Percentiles rank a stretch among this genome's conserved stretches.
Conservation (phyloP, 495 filamentous ascomycete species). For the Pseudoneurospora amorphoporcata region DNA sequence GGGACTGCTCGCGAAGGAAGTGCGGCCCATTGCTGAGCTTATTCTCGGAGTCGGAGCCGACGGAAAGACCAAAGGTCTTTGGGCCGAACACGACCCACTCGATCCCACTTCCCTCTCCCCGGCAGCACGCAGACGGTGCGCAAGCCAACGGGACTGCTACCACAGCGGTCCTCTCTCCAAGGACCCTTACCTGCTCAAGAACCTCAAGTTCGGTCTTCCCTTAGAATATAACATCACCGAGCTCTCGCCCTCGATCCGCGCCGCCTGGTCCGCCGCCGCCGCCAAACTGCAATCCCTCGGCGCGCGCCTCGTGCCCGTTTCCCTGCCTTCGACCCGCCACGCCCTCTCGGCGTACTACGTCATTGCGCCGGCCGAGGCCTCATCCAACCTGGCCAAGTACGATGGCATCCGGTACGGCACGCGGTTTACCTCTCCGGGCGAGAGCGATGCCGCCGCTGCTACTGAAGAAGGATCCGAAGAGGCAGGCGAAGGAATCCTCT, state of each 20-base stretch:
- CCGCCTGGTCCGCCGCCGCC: slow-evolving; percentile 56
- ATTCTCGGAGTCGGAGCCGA: slow-evolving; percentile 34
- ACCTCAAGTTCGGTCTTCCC: slow-evolving; percentile 59
- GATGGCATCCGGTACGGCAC: slow-evolving; percentile 86
- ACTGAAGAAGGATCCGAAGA: slow-evolving; percentile 20
- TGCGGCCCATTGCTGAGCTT: slow-evolving; percentile 38
- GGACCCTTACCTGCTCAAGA: slow-evolving; percentile 22
- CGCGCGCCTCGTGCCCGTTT: slow-evolving; percentile 61
- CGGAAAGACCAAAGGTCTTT: slow-evolving; percentile 11
- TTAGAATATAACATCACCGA: slow-evolving; percentile 82
- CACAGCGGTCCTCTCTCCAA: slow-evolving; percentile 3
- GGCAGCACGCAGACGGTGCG: slow-evolving; percentile 44
- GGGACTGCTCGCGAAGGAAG: slow-evolving; percentile 56
- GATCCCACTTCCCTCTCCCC: slow-evolving; percentile 68
- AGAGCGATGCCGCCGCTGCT: neutral
- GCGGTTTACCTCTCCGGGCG: slow-evolving; percentile 17
- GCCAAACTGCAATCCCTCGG: slow-evolving; percentile 46
- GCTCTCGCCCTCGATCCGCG: slow-evolving; percentile 52
- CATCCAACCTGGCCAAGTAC: slow-evolving; percentile 95
- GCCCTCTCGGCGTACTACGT: slow-evolving; percentile 92
- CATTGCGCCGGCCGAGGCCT: slow-evolving; percentile 88
- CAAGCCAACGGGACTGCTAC: slow-evolving; percentile 32
- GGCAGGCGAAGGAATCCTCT: slow-evolving; percentile 46
- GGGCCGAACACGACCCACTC: slow-evolving; percentile 48
- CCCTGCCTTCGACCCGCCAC: slow-evolving; percentile 72